Evolutionary conservation across 2,329 filamentous ascomycete genomes (phyloP).

Genomic region (Ploettnerulaceae sp.): DNA sequence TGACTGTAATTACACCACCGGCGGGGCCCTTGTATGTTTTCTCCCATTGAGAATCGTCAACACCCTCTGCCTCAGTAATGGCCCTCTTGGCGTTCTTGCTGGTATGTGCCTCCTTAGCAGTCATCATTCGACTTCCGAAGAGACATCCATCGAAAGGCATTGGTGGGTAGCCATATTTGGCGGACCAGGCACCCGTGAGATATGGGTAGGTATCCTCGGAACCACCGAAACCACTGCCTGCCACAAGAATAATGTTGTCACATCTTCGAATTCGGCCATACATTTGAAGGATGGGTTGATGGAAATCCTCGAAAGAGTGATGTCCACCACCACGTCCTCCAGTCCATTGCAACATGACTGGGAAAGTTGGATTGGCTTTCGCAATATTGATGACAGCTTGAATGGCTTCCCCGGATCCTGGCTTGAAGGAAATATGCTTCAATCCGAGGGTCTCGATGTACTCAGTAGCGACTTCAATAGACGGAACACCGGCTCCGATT

Average conservation of each 20-base stretch:
- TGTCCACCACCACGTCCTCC: slow-evolving; percentile 90
- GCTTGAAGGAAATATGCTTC: slow-evolving; percentile 94
- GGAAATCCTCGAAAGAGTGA: slow-evolving; percentile 94
- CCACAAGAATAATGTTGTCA: slow-evolving; percentile 82
- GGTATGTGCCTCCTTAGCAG: slow-evolving; percentile 86
- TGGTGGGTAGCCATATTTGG: slow-evolving; percentile 76
- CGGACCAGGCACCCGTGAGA: slow-evolving; percentile 84
- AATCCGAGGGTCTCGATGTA: slow-evolving; percentile 90
- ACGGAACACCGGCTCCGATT: slow-evolving; percentile 89
- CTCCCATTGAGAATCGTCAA: slow-evolving; percentile 83
- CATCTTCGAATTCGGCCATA: slow-evolving; percentile 82
- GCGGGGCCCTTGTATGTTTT: slow-evolving; percentile 87
- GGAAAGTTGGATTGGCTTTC: slow-evolving; percentile 88
- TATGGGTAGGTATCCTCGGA: slow-evolving; percentile 90
- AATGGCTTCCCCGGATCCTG: slow-evolving; percentile 82
- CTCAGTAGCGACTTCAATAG: slow-evolving; percentile 86
- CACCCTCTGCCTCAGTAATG: slow-evolving; percentile 78
- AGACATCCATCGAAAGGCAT: slow-evolving; percentile 94
- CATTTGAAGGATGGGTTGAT: slow-evolving; percentile 86
- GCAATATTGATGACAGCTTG: slow-evolving; percentile 89
- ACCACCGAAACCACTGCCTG: slow-evolving; percentile 87
- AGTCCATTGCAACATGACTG: slow-evolving; percentile 92
- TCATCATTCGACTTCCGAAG: slow-evolving; percentile 92
- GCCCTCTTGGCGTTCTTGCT: slow-evolving; percentile 84
- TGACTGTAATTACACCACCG: slow-evolving; percentile 91